Evolutionary conservation across 2,329 filamentous ascomycete genomes (phyloP).

Genomic region (Tolypocladium paradoxum): DNA sequence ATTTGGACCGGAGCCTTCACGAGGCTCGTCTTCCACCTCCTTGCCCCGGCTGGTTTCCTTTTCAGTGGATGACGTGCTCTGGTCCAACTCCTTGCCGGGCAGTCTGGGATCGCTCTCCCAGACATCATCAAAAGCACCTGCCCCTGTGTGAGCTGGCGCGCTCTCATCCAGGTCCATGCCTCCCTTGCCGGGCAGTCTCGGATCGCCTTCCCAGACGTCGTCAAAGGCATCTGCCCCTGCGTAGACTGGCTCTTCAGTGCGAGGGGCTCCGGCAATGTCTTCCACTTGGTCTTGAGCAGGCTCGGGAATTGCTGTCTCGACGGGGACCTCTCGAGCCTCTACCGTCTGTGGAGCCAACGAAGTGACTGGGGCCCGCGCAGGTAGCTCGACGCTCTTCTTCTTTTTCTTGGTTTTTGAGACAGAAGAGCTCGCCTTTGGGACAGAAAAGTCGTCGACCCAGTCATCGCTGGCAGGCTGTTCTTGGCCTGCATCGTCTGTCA

Average conservation of each 20-base stretch:
- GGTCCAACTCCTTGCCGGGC: background rate
- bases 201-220: background rate
- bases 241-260: background rate
- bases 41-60: background rate
- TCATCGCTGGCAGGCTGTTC: slow-evolving; percentile 2
- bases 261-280: background rate
- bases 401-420: slow-evolving; percentile 16
- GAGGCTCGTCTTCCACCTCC: background rate
- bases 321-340: background rate
- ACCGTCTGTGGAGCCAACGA: background rate
- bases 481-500: background rate
- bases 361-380: background rate
- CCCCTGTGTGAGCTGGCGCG: background rate
- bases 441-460: slow-evolving; percentile 2
- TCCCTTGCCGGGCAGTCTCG: background rate
- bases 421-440: slow-evolving; percentile 3
- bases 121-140: background rate
- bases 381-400: slow-evolving; percentile 11
- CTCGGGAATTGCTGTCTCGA: background rate
- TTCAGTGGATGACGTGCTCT: background rate
- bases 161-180: background rate
- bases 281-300: background rate
- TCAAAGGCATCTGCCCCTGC: background rate
- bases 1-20: background rate
- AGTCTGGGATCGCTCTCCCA: slow-evolving; percentile 1